These are phyloP conservation scores for Cupressus sempervirens DNA, from an alignment of 75 land plant genomes.

Conservation along the genomic window DNA sequence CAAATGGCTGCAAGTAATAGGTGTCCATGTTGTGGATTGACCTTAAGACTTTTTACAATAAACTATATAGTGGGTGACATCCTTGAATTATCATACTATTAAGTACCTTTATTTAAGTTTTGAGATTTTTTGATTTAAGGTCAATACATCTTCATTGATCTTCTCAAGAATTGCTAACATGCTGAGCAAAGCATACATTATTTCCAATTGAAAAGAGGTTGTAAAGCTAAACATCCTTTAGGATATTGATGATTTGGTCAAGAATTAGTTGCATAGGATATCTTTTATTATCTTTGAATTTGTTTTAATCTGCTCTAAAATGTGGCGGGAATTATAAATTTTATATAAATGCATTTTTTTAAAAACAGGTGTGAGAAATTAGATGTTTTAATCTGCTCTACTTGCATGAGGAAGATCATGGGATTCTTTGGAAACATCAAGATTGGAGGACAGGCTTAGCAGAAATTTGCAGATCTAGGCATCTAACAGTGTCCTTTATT, in stretches of 20 bases:
- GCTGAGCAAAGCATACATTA: background rate
- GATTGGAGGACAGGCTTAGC: slow-evolving; percentile 98
- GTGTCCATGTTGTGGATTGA: too few relatives aligned
- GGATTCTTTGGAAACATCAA: slow-evolving; percentile 97
- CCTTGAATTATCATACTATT: too few relatives aligned
- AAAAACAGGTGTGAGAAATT: background rate
- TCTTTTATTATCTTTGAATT: background rate
- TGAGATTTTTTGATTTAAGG: background rate
- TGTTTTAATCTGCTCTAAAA: background rate
- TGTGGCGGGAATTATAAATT: background rate
- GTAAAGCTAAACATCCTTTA: too few relatives aligned
- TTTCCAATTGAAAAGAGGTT: background rate
- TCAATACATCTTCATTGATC: background rate
- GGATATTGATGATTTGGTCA: background rate
- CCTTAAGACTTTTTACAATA: too few relatives aligned
- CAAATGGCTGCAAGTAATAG: background rate
- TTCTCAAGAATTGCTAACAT: background rate
- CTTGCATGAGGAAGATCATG: slow-evolving; percentile 97
- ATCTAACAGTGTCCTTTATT: slow-evolving; percentile 85
- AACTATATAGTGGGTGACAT: too few relatives aligned
- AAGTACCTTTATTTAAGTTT: background rate
- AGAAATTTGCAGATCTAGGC: too few relatives aligned
- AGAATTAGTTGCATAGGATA: background rate
- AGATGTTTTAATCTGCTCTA: slow-evolving; percentile 68
- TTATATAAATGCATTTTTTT: background rate